Base-by-base conservation (phyloP, 768 basidiomycete species). In the Boletus subparvulus region DNA sequence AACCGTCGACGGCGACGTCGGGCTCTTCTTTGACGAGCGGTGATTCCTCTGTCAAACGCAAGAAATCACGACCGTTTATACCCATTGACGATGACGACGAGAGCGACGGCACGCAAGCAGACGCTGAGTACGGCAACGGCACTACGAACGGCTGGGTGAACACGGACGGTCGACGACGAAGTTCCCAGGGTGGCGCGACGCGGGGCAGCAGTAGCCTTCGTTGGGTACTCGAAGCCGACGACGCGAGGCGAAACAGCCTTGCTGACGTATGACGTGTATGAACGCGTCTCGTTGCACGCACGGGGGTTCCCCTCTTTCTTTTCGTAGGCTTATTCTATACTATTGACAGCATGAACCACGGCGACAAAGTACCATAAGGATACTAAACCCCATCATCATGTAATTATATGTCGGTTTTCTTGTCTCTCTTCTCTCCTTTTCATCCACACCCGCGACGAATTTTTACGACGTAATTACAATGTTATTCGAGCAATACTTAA, bases 41-140 rank as follows among this genome's bases (percentile, higher is more conserved):
- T 52, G 53, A 47, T 56, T 9, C 68, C 30, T 65, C 71, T 52
- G 64, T 79, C 52, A 81, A 76, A 64, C 77, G 78, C 60, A 83
- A 83, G 68, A 86, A 82, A 62, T 83, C 82, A 4, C 77, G 80
- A 36, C 77, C 79, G 5, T 77, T 77, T 58, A 47, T 78, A 19
- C 56, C 73, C 7, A 72, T 75, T 1, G 77, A 82, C 1, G 83
- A 84, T 5, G 82, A 76, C 28, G 78, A 78, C 5, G 85, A 87
- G 53, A 85, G 83, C 60, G 88, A 86, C 36, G 86, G 84, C 1
- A 81, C 78, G n/a, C 82, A 89, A 60, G 87, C 86, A 4, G 88
- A 90, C 66, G 86, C 78, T 19, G 88, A 89, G 69, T 85, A 77
- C 54, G 73, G 78, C 45, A 74, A 19, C 7, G 26, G 51, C 42